Evolutionary conservation across 2,329 filamentous ascomycete genomes (phyloP).

Genomic region (Phyllosticta paracitricarpa): DNA sequence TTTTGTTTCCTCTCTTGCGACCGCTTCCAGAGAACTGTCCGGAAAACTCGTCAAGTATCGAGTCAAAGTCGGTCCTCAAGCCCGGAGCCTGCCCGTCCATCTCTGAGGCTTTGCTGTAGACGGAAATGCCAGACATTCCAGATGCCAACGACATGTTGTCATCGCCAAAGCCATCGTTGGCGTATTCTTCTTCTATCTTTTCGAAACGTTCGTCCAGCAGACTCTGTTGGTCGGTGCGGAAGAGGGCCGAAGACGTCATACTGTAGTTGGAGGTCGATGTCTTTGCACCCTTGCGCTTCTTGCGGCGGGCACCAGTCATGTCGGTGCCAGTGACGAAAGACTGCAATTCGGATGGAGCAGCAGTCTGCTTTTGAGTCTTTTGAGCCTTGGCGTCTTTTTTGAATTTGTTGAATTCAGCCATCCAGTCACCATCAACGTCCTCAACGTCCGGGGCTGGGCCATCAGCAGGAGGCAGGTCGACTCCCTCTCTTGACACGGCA

Average conservation of each 20-base stretch:
- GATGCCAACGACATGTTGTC: conserved; percentile 46
- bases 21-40: conserved; percentile 61
- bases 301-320: conserved; percentile 67
- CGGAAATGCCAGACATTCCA: conserved; percentile 31
- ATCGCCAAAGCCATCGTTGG: conserved; percentile 38
- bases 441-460: conserved; percentile 20
- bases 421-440: conserved; percentile 63
- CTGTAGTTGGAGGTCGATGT: conserved; percentile 81
- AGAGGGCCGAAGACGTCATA: conserved; percentile 81
- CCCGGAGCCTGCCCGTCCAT: conserved; percentile 37
- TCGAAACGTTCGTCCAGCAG: conserved; percentile 88
- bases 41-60: conserved; percentile 88
- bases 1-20: conserved; percentile 58
- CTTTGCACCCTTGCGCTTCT: conserved; percentile 91
- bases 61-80: conserved; percentile 70
- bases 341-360: conserved; percentile 52
- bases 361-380: conserved; percentile 27
- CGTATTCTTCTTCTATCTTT: conserved; percentile 72
- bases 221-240: conserved; percentile 76
- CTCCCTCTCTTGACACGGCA: conserved; percentile 25
- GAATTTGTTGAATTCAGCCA: conserved; percentile 88
- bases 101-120: conserved; percentile 17
- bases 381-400: conserved; percentile 60
- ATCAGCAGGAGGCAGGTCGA: conserved; percentile 21
- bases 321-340: conserved; percentile 59